Evolutionary conservation across 352 stramenopile genomes (phyloP).

Genomic region (Pythium phragmiticola): DNA sequence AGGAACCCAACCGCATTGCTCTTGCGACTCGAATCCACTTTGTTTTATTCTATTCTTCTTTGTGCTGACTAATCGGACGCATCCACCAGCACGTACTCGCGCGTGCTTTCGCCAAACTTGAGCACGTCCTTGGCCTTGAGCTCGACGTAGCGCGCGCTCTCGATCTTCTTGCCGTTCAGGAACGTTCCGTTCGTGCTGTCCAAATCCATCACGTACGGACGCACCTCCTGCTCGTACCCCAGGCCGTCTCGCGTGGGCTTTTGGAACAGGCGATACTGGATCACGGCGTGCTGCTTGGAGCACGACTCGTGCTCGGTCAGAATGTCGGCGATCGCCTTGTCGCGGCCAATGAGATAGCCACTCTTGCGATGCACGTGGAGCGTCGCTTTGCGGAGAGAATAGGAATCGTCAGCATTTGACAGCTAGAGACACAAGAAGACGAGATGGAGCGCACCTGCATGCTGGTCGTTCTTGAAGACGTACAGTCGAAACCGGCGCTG

Average conservation of each 20-base stretch:
- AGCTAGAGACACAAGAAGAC: neutral
- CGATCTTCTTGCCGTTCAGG: constrained; percentile 94
- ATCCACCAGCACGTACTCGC: constrained; percentile 96
- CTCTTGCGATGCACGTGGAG: constrained; percentile 96
- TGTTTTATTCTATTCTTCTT: neutral
- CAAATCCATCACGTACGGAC: constrained; percentile 98
- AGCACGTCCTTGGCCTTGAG: constrained; percentile 95
- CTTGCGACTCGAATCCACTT: neutral
- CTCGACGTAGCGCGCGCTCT: constrained; percentile 96
- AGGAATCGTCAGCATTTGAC: neutral
- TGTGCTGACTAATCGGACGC: constrained; percentile 30
- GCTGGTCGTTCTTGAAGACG: constrained; percentile 94
- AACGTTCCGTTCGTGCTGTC: constrained; percentile 98
- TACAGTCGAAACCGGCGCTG: constrained; percentile 95
- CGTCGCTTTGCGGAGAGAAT: constrained; percentile 55
- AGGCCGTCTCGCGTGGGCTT: constrained; percentile 60
- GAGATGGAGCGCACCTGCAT: constrained; percentile 47
- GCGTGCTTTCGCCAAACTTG: constrained; percentile 94
- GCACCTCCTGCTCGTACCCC: constrained; percentile 59
- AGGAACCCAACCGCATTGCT: neutral
- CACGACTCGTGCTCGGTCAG: constrained; percentile 93
- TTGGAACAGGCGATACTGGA: constrained; percentile 93
- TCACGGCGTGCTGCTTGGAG: constrained; percentile 97
- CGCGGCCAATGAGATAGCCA: constrained; percentile 92
- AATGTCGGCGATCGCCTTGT: constrained; percentile 95